Base-by-base conservation (phyloP, 768 basidiomycete genomes). In the Pholiota microspora region DNA sequence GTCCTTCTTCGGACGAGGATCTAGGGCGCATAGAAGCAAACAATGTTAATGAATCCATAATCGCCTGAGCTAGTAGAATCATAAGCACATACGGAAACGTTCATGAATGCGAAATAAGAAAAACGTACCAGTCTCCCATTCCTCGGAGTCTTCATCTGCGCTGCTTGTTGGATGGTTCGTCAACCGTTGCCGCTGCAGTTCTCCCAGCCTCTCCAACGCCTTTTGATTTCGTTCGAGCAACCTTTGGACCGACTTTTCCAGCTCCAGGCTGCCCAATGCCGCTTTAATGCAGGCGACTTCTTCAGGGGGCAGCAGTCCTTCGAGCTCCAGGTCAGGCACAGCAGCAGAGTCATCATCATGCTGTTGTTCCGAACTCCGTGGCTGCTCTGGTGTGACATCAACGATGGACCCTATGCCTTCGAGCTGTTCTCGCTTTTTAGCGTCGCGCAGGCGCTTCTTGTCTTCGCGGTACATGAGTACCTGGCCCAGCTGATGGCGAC, bases 91-190 rank as follows among this genome's bases (percentile, higher is more conserved):
- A 6, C 57, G 49, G 31, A 54, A 59, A 18, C 40, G 16, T n/a
- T 23, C 32, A 42, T 25, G 27, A 32, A 46, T 49, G 53, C 44
- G 23, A 50, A 56, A 55, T 32, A 51, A 36, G 36, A 31, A 49
- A 44, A 47, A 29, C 85, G 59, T 64, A 92, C 91, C 92, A 56
- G 81, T 82, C 59, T 89, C 85, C 87, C 87, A 91, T 67, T 94
- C 91, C 67, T 92, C 90, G 9, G 88, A 87, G 29, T 78, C 86
- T 64, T 84, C 80, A 64, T 84, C 78, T 2, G 83, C 82, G 9
- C 56, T 54, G 50, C 73, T 79, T 34, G 73, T 76, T 12, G 74
- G 76, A 21, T 76, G 76, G 9, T 70, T 68, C 13, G 73, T 74
- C 27, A 88, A 64, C 9, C 91, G 81, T 51, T 69, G 64, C 16